Evolutionary conservation across 2,329 filamentous ascomycete species (phyloP), one percentile per base, ranked within the genome.

Genomic region (Chaetoscypha palmicola): DNA sequence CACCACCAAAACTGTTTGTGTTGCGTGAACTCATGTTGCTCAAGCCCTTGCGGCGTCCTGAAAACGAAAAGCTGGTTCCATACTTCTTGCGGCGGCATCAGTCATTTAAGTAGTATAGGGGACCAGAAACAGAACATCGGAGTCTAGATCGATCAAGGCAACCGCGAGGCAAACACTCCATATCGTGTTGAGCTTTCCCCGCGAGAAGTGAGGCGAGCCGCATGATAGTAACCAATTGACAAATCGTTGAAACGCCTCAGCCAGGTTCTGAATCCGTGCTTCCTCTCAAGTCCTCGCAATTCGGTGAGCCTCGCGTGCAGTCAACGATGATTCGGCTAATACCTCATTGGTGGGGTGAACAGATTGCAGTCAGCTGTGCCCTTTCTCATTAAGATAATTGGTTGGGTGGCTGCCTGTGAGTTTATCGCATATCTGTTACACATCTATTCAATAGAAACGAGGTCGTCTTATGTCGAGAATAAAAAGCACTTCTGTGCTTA

Each of bases 1-100:
- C 24, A 28, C 24, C 24, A 12, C 24, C 24, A 28, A 28, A 28
- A 28, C 24, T 12, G 12, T 12, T 94, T 14, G 24, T 30, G 20
- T 36, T 22, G n/a, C n/a, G n/a, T n/a, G n/a, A n/a, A n/a, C n/a
- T n/a, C n/a, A n/a, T n/a, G n/a, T n/a, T n/a, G n/a, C n/a, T n/a
- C n/a, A n/a, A n/a, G n/a, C n/a, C n/a, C n/a, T n/a, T n/a, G n/a
- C n/a, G n/a, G n/a, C n/a, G n/a, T n/a, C n/a, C n/a, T n/a, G n/a
- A n/a, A n/a, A n/a, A n/a, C n/a, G n/a, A n/a, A n/a, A n/a, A n/a
- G n/a, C n/a, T n/a, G n/a, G n/a, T n/a, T n/a, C n/a, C n/a, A n/a
- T n/a, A n/a, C n/a, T n/a, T n/a, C n/a, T n/a, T n/a, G n/a, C n/a
- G n/a, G n/a, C n/a, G n/a, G n/a, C n/a, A n/a, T n/a, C n/a, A n/a